Evolutionary conservation across 148 eudicot species (phyloP), one percentile per base, ranked within the genome.

Genomic region (Euryodendron excelsum): DNA sequence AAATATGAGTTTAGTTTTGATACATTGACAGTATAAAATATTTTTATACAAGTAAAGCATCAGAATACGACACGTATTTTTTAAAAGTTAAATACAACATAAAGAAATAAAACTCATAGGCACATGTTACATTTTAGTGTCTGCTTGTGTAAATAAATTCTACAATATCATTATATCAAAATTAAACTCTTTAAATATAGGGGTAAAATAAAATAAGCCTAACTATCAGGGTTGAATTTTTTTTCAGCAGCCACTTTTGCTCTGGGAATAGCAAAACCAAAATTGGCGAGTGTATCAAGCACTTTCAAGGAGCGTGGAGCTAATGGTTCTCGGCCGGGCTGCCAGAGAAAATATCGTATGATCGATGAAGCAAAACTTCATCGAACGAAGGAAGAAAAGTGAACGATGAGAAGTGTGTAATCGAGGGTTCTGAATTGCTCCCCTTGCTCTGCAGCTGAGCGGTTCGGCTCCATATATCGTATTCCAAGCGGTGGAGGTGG

Each of bases 361-460:
- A 8, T 67, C 50, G 50, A 41, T 23, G 28, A 65, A 65, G 6
- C n/a, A 21, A 36, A 5, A 15, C 69, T 18, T 47, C 6, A 14
- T 56, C 14, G 64, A 34, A 18, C 34, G 5, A 15, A 62, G 2
- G 34, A 17, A 34, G 10, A 5, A 39, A 37, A 15, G 21, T 14
- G 8, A 25, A 39, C n/a, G 72, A 67, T n/a, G 69, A 45, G n/a
- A 61, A 28, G 36, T 14, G 21, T 31, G 12, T 27, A 59, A 25
- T 37, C n/a, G 64, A 73, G 67, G 37, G 77, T 15, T 75, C 20
- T 11, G 39, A 61, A 61, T 61, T 44, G 65, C 36, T 20, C 28
- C 23, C 74, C 27, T 45, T 75, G 69, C 67, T 45, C 55, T 45
- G 18, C 59, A 55, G 1, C 76, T 53, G 76, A 73, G 41, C 58